Evolutionary conservation across 345 rosid species (phyloP), one percentile per base, ranked within the genome.

Genomic region (Gossypium thurberi): DNA sequence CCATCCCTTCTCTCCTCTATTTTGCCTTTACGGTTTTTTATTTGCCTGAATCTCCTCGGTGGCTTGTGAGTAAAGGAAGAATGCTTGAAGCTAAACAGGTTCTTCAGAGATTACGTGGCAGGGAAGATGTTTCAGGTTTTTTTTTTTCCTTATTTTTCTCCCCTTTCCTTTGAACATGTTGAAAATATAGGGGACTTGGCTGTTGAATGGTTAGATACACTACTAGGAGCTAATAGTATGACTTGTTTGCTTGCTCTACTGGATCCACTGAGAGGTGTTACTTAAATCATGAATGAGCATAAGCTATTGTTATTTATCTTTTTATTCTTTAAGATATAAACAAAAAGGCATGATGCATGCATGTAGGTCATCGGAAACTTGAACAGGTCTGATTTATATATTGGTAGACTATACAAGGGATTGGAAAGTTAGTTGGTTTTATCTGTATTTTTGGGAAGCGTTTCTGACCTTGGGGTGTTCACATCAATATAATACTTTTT

Each of bases 1-100:
- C 98, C 0, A 85, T 95, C 69, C 98, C 97, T 43, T 89, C 99
- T 6, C 74, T 92, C 10, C 20, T 91, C 8, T 95, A 89, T 58
- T 78, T 95, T 82, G 81, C 74, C 28, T 76, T 92, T 44, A 78
- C 91, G 0, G 87, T 95, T 75, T 87, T 95, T 79, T 95, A 84
- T 84, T 79, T 95, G 89, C 99, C 99, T 5, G 99, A 95, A 82
- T 92, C 99, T 58, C 99, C 99, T 81, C 90, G 99, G 79, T 95
- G 99, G 98, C 86, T 95, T 63, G 97, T 95, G 77, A 95, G 99
- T 77, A 95, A 92, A 87, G 99, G 99, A 58, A 91, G 65, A 79
- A 92, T 92, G 99, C 70, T 78, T 0, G 96, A 95, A 81, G 99
- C 99, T 14, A 89, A 88, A 75, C 65, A 13, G 44, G 98, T 89